phyloP scores from a whole-genome alignment of 176 grass and related monocot genomes.

The Chrysopogon serrulatus region DNA sequence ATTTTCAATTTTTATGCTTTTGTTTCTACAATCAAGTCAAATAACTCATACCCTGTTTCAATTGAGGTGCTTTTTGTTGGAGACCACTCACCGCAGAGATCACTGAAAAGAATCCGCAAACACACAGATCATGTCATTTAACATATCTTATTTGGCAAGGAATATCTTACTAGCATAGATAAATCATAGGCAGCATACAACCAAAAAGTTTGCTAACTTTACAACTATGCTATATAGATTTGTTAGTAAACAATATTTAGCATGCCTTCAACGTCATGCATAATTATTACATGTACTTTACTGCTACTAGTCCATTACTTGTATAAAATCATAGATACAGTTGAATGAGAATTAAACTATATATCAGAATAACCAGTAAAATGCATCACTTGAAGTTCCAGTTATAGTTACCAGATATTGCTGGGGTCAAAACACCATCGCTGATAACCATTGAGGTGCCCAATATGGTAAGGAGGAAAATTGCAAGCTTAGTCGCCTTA shows the following conservation, averaged over 20 bases:
- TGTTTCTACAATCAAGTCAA: neutral
- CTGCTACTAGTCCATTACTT: neutral
- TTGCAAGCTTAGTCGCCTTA: conserved; percentile 6
- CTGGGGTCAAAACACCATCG: conserved; percentile 54
- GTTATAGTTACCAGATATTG: conserved; percentile 38
- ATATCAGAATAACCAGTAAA: neutral
- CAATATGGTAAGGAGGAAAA: conserved; percentile 36
- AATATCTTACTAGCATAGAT: neutral
- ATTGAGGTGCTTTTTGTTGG: conserved; percentile 27
- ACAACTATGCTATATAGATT: neutral
- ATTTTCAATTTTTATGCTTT: neutral
- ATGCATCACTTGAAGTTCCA: neutral
- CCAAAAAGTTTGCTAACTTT: neutral
- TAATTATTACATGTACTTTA: neutral
- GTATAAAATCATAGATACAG: neutral
- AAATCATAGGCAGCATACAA: neutral
- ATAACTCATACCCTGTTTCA: conserved; percentile 22
- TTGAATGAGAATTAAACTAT: neutral
- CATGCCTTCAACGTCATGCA: neutral
- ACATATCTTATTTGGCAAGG: neutral
- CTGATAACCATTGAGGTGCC: conserved; percentile 55
- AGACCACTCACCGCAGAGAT: conserved; percentile 42
- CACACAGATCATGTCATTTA: neutral
- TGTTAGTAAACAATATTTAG: neutral
- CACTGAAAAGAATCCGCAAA: conserved; percentile 33